Conservation (phyloP, 495 filamentous ascomycete species). For the Niebla homalea region DNA sequence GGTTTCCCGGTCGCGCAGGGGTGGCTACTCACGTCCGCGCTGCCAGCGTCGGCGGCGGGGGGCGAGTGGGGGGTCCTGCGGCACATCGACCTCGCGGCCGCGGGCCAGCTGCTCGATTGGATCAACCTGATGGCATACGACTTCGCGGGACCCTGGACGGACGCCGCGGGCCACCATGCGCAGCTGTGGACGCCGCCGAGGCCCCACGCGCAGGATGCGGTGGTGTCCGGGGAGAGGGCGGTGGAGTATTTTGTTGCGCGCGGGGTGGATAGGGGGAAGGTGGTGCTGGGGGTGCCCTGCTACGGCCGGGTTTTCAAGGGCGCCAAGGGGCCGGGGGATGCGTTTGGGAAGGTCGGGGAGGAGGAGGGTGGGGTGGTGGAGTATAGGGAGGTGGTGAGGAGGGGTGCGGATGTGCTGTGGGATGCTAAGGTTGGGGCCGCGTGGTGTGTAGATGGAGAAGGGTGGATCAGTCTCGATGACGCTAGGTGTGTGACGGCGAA, state of each 20-base stretch:
- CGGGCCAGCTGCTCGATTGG: constrained; percentile 56
- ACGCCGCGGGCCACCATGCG: constrained; percentile 60
- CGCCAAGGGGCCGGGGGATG: constrained; percentile 46
- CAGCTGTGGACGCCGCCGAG: constrained; percentile 54
- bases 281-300: constrained; percentile 65
- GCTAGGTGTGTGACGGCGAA: constrained; percentile 74
- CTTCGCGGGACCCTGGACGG: constrained; percentile 69
- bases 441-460: constrained; percentile 68
- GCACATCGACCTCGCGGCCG: constrained; percentile 58
- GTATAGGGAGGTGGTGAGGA: constrained; percentile 62
- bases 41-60: constrained; percentile 43
- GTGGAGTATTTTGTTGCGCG: constrained; percentile 51
- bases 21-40: constrained; percentile 66
- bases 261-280: constrained; percentile 58
- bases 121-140: constrained; percentile 83
- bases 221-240: constrained; percentile 50
- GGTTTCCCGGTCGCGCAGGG: constrained; percentile 40
- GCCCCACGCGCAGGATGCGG: constrained; percentile 31
- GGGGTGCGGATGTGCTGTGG: constrained; percentile 53
- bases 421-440: constrained; percentile 59
- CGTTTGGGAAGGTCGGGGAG: constrained; percentile 44
- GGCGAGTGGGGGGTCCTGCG: constrained; percentile 58
- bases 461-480: constrained; percentile 80
- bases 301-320: constrained; percentile 74
- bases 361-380: constrained; percentile 77